Evolutionary conservation across 306 rosid genomes (phyloP), one percentile per base, ranked within the genome.

Genomic region (Inga oerstediana): DNA sequence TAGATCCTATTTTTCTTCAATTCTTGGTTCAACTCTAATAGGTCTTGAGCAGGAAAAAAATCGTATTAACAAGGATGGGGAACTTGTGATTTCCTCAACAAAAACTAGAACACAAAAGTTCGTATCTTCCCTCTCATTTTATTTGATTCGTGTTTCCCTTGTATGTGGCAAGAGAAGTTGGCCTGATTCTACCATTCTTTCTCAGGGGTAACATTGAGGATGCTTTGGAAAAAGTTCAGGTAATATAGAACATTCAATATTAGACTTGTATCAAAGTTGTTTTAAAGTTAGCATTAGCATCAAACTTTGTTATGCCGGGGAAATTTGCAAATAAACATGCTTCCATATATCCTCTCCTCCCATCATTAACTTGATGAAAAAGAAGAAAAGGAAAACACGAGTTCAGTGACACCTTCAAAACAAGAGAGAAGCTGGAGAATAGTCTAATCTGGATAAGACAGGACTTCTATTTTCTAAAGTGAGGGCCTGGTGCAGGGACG

Each of bases 51-150:
- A 93, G 99, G 99, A 95, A 89, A 95, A 95, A 85, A 95, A 95
- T 80, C 96, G 98, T 20, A 92, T 95, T 70, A 92, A 93, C 89
- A 92, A 90, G 88, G 99, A 95, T 69, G 98, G 98, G 77, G 99
- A 95, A 79, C 99, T 93, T 61, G 99, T 95, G 86, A 91, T 95
- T 81, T 92, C 99, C 70, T 95, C 98, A 56, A 95, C 99, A 37
- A 95, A 85, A 88, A 95, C 99, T 75, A 90, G 98, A 85, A 95
- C 99, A 2, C 98, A 92, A 78, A 93, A 93, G 99, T 95, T 77
- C 75, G 82, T 75, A 71, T 89, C 90, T 76, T 44, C 75, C 79
- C 84, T 86, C 77, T 75, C 49, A 39, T 77, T 51, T 15, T 61
- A 79, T 68, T 72, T 39, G 61, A 84, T 80, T 22, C 32, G 35